Percentiles rank a stretch among this genome's conserved stretches.
Evolutionary conservation across 805 yeast species (phyloP).

Genomic region (Zygotorulaspora danielsina): DNA sequence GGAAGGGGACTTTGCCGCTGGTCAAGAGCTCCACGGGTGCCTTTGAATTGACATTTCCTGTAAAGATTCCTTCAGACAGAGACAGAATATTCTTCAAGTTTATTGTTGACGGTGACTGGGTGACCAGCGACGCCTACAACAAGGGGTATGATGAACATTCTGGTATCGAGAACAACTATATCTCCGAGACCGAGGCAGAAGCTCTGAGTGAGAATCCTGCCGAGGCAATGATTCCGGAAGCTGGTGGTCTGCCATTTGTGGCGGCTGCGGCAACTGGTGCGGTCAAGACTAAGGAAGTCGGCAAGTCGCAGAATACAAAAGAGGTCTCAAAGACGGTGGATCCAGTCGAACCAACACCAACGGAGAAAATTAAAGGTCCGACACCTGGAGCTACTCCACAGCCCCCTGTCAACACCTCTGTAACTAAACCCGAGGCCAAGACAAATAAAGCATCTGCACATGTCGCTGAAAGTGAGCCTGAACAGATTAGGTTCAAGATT

Average conservation of each 20-base stretch:
- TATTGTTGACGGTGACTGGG: constrained; percentile 70
- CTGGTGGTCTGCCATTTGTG: constrained; percentile 41
- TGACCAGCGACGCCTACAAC: constrained; percentile 38
- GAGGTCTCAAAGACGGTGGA: not conserved
- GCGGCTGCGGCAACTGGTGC: constrained; percentile 6
- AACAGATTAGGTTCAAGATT: constrained; percentile 30
- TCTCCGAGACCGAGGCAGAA: constrained; percentile 17
- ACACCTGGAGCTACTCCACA: constrained; percentile 1
- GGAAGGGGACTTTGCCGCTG: constrained; percentile 57
- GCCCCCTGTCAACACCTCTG: not conserved
- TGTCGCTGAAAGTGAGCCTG: not conserved
- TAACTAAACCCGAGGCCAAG: not conserved
- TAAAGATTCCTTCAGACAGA: constrained; percentile 35
- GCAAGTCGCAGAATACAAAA: not conserved
- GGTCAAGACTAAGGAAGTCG: constrained; percentile 1
- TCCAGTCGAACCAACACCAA: constrained; percentile 1
- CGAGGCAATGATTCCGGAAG: constrained; percentile 39
- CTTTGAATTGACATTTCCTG: constrained; percentile 57
- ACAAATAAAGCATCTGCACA: not conserved
- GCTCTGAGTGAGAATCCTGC: constrained; percentile 8
- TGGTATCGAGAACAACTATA: constrained; percentile 39
- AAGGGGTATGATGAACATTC: constrained; percentile 42
- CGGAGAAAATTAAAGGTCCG: not conserved
- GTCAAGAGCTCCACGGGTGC: constrained; percentile 58
- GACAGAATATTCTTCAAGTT: constrained; percentile 47